Percentiles rank a stretch among this genome's conserved stretches.
Evolutionary conservation across 306 rosid genomes (phyloP).

Genomic region (Vicia villosa): DNA sequence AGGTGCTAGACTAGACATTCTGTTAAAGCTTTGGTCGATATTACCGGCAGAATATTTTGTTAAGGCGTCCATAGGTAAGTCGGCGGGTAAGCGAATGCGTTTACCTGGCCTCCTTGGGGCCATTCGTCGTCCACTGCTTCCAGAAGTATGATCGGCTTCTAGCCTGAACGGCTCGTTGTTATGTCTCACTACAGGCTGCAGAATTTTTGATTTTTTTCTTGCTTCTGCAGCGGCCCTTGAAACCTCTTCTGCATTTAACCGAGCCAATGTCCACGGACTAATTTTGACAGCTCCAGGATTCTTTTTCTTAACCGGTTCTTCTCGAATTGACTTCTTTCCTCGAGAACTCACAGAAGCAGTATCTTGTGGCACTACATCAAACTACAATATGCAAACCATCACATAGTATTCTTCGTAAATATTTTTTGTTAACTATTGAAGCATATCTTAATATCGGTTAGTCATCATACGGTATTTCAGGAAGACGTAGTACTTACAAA

Average conservation of each 20-base stretch:
- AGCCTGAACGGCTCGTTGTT: conserved; percentile 50
- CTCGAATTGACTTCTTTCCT: conserved; percentile 64
- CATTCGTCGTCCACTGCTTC: conserved; percentile 72
- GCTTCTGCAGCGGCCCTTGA: conserved; percentile 98
- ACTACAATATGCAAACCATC: conserved; percentile 52
- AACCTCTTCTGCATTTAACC: conserved; percentile 86
- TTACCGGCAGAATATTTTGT: conserved; percentile 53
- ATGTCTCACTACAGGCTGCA: conserved; percentile 79
- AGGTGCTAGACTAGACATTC: conserved; percentile 69
- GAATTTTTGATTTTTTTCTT: conserved; percentile 86
- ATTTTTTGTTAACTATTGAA: not conserved
- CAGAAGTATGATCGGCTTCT: conserved; percentile 62
- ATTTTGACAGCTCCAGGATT: conserved; percentile 81
- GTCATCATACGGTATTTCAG: not conserved
- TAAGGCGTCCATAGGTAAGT: conserved; percentile 66
- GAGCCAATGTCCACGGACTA: conserved; percentile 97
- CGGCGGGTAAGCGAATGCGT: conserved; percentile 82
- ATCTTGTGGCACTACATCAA: conserved; percentile 96
- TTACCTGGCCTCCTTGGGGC: conserved; percentile 70
- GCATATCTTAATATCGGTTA: not conserved
- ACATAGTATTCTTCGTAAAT: not conserved
- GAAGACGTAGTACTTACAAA: conserved; percentile 3
- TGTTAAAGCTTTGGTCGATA: conserved; percentile 56
- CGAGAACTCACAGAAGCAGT: conserved; percentile 79
- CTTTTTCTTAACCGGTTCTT: conserved; percentile 70